Percentiles rank a stretch among this genome's conserved stretches.
Conservation (phyloP, 2,329 filamentous ascomycete species). For the Lecanicillium sp. region DNA sequence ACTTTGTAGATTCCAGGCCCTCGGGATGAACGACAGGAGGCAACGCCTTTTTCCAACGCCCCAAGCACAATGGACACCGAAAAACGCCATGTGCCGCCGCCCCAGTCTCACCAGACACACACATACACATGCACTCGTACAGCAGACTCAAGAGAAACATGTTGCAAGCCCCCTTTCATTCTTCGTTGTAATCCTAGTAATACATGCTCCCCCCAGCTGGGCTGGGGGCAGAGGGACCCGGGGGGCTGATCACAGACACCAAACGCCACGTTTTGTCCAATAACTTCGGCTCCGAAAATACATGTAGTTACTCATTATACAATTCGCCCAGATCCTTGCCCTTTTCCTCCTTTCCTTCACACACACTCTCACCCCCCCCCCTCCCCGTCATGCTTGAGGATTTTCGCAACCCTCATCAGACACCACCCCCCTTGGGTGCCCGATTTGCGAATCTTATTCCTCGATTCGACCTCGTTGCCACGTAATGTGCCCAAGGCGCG, state of each 20-base stretch:
- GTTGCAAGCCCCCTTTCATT: neutral
- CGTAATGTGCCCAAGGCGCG: neutral
- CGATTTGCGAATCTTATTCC: constrained; percentile 7
- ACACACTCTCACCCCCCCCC: neutral
- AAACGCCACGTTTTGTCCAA: neutral
- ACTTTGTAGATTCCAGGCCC: constrained; percentile 3
- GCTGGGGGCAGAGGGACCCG: neutral
- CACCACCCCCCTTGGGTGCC: neutral
- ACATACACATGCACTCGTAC: no score
- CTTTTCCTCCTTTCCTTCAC: neutral
- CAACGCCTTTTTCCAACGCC: constrained; percentile 2
- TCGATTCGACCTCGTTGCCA: neutral
- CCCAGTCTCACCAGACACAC: constrained; percentile 1
- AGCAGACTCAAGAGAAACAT: constrained; percentile 3
- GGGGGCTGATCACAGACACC: neutral
- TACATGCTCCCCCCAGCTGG: neutral
- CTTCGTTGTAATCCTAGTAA: neutral
- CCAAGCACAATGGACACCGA: neutral
- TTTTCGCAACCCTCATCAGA: neutral
- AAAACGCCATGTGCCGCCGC: constrained; percentile 10
- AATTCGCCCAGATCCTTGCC: no score
- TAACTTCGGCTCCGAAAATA: neutral
- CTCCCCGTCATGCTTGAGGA: neutral
- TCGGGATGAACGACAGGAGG: constrained; percentile 12
- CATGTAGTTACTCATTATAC: neutral